Base-by-base conservation (phyloP, 2,329 filamentous ascomycete genomes). In the Diplodia sapinea region DNA sequence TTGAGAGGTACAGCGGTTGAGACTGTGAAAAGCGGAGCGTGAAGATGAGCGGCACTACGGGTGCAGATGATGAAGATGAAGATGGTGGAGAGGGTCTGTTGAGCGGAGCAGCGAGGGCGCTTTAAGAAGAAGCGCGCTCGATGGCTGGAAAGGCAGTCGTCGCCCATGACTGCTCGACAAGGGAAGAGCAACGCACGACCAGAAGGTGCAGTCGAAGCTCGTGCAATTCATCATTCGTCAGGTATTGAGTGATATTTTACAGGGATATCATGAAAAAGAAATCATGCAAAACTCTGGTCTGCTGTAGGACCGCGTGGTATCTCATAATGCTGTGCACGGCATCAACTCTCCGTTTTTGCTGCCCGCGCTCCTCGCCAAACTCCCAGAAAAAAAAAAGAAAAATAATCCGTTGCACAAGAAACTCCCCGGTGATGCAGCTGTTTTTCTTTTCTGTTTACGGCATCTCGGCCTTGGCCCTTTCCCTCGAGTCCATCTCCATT, bases 401-500 rank as follows among this genome's bases (percentile, higher is more conserved):
- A 3, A 51, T 26, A 51, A 3, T 23, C 7, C 31, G 31, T 33
- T 4, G 9, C 50, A 52, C 23, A n/a, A 12, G 12, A 13, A 17
- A 29, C 26, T 13, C 7, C 11, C 26, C 26, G 1, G 12, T 7
- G 12, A 17, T 17, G 31, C 50, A 29, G 13, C 23, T 17, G 4
- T 4, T 29, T 31, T 23, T 15, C n/a, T 36, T 31, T n/a, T 31
- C 26, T 26, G 26, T 26, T 51, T 31, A 63, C 31, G 59, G 59
- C 59, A 63, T 51, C 59, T 63, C 59, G n/a, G 29, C 17, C 59
- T 49, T 49, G 15, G 43, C 43, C 59, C 54, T 40, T 17, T 38
- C n/a, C 33, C 59, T 51, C 59, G 43, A 51, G 2, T 51, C 59
- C 5, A 29, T 43, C 31, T 63, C 59, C 29, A 63, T 29, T 11